Conservation (phyloP, 352 stramenopile species). For the Thalassiosira mediterranea region DNA sequence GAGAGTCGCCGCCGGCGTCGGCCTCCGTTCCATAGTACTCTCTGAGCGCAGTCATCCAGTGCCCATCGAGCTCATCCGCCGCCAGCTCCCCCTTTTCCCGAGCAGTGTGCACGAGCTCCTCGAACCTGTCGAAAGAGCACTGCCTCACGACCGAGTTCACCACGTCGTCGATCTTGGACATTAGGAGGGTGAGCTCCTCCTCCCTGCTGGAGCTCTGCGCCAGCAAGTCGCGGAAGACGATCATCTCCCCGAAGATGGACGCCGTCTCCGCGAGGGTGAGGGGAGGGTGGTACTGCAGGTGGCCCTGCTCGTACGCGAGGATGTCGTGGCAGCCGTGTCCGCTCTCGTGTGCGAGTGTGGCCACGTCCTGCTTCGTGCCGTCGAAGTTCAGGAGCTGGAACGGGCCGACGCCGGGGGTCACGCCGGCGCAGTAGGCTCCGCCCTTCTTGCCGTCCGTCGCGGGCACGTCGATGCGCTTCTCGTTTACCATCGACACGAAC, state of each 20-base stretch:
- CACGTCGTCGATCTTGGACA: constrained; percentile 59
- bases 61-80: constrained; percentile 43
- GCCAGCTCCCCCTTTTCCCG: constrained; percentile 52
- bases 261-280: constrained; percentile 55
- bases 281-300: constrained; percentile 54
- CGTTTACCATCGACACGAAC: constrained; percentile 51
- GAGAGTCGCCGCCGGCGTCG: constrained; percentile 36
- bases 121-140: constrained; percentile 59
- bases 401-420: constrained; percentile 47
- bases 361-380: constrained; percentile 57
- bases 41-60: constrained; percentile 48
- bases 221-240: constrained; percentile 56
- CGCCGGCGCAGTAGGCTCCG: constrained; percentile 54
- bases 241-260: constrained; percentile 64
- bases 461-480: constrained; percentile 56
- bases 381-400: constrained; percentile 62
- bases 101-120: constrained; percentile 49
- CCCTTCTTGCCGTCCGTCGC: constrained; percentile 52
- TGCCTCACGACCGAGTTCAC: constrained; percentile 57
- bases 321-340: constrained; percentile 58
- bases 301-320: constrained; percentile 48
- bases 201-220: constrained; percentile 30
- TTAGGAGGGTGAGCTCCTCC: constrained; percentile 50
- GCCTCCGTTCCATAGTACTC: constrained; percentile 54
- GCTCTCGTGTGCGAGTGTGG: constrained; percentile 50